Conservation (phyloP, 2,329 filamentous ascomycete genomes). For the Beauveria medogensis region DNA sequence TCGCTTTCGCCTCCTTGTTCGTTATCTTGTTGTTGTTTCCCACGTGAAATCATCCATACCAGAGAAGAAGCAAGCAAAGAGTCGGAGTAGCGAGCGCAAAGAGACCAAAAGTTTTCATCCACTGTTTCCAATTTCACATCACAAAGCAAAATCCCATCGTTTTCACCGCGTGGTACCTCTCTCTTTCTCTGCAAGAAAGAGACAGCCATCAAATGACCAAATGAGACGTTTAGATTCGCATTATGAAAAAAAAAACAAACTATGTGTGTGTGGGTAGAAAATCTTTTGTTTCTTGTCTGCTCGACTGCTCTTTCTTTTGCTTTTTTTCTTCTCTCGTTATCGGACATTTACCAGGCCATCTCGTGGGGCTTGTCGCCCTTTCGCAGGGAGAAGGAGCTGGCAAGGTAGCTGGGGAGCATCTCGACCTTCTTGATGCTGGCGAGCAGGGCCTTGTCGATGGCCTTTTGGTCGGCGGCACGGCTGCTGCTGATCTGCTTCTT, state of each 20-base stretch:
- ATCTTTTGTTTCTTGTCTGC: slow-evolving; percentile 10
- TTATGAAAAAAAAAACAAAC: slow-evolving; percentile 9
- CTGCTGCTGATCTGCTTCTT: slow-evolving; percentile 94
- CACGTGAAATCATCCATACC: not conserved
- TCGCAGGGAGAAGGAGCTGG: slow-evolving; percentile 94
- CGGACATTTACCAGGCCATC: slow-evolving; percentile 85
- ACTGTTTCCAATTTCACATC: not conserved
- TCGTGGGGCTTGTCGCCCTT: slow-evolving; percentile 99
- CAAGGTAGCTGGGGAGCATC: slow-evolving; percentile 87
- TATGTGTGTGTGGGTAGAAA: slow-evolving; percentile 8
- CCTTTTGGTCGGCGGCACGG: slow-evolving; percentile 96
- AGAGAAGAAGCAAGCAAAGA: not conserved
- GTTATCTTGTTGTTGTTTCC: not conserved
- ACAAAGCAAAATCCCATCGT: slow-evolving; percentile 4
- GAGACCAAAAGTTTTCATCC: not conserved
- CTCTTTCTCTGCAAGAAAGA: not conserved
- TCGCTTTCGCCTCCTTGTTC: slow-evolving; percentile 7
- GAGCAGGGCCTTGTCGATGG: slow-evolving; percentile 92
- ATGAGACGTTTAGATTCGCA: slow-evolving; percentile 10
- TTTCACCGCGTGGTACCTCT: slow-evolving; percentile 4
- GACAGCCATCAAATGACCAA: slow-evolving; percentile 5
- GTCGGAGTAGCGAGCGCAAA: not conserved
- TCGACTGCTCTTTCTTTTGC: slow-evolving; percentile 17
- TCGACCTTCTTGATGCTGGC: slow-evolving; percentile 98
- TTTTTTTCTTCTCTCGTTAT: slow-evolving; percentile 21